These are phyloP conservation scores for Podaxis sp. DNA, from an alignment of 768 basidiomycete species.

Conservation along the genomic window DNA sequence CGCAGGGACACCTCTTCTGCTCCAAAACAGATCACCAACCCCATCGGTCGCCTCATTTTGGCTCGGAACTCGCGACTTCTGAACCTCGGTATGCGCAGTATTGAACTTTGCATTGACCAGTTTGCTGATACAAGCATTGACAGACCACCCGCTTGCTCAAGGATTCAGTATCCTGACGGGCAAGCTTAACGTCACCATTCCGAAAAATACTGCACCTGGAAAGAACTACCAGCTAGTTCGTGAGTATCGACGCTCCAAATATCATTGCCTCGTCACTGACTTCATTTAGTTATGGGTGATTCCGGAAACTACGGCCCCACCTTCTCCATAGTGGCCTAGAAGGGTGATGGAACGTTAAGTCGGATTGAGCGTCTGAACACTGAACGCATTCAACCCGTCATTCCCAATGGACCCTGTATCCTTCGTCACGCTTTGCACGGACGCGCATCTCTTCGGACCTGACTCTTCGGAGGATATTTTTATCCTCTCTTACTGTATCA, in stretches of 20 bases:
- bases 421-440: not conserved
- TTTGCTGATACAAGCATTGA: not conserved
- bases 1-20: constrained; percentile 37
- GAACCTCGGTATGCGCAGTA: constrained; percentile 29
- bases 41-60: constrained; percentile 36
- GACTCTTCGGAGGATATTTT: constrained; percentile 6
- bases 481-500: constrained; percentile 12
- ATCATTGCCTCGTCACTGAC: constrained; percentile 7
- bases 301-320: constrained; percentile 46
- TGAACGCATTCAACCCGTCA: not conserved
- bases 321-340: constrained; percentile 44
- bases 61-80: constrained; percentile 26
- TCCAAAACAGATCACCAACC: constrained; percentile 42
- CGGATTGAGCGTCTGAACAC: not conserved
- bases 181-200: constrained; percentile 36
- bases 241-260: constrained; percentile 26
- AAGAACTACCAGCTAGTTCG: constrained; percentile 41
- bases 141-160: constrained; percentile 35
- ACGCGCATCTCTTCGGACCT: constrained; percentile 10
- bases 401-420: not conserved
- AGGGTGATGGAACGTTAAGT: not conserved
- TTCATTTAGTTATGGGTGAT: constrained; percentile 46
- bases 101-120: not conserved
- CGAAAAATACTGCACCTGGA: constrained; percentile 32
- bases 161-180: constrained; percentile 36